Evolutionary conservation across 2,329 filamentous ascomycete genomes (phyloP).

Genomic region (Endocalyx cinctus): DNA sequence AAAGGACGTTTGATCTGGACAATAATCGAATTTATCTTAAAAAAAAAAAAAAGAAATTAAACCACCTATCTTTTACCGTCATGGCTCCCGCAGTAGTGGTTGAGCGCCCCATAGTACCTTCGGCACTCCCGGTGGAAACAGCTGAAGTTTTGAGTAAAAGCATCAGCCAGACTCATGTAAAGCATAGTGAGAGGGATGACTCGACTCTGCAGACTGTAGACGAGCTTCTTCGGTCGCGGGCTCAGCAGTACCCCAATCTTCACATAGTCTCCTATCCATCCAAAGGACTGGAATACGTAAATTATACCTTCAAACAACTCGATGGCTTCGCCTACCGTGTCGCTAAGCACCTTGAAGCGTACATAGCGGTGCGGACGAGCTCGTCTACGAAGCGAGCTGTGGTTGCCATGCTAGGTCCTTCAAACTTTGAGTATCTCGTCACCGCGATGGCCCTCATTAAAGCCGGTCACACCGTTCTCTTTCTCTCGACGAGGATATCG

Average conservation of each 20-base stretch:
- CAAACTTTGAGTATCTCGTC: slow-evolving; percentile 51
- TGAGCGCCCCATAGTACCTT: no score
- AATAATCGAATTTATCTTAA: no score
- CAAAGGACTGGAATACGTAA: slow-evolving; percentile 37
- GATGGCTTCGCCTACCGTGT: slow-evolving; percentile 33
- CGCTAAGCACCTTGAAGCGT: slow-evolving; percentile 15
- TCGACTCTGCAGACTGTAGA: slow-evolving; percentile 27
- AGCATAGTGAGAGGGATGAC: no score
- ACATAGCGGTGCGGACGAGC: slow-evolving; percentile 7
- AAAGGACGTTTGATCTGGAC: no score
- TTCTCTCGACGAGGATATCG: slow-evolving; percentile 31
- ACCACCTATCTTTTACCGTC: no score
- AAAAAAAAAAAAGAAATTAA: no score
- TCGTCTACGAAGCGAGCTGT: slow-evolving; percentile 24
- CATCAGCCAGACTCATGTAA: no score
- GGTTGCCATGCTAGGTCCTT: slow-evolving; percentile 47
- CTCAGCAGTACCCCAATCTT: slow-evolving; percentile 27
- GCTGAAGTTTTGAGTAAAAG: slow-evolving; percentile 12
- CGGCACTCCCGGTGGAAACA: slow-evolving; percentile 27
- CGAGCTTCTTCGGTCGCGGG: slow-evolving; percentile 33
- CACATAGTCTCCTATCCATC: slow-evolving; percentile 40
- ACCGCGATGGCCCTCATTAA: slow-evolving; percentile 49
- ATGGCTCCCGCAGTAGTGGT: no score
- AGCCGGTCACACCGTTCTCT: slow-evolving; percentile 45
- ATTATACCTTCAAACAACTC: slow-evolving; percentile 42